Evolutionary conservation across 108 stramenopile genomes (phyloP).

Genomic region (Craspedostauros australis): DNA sequence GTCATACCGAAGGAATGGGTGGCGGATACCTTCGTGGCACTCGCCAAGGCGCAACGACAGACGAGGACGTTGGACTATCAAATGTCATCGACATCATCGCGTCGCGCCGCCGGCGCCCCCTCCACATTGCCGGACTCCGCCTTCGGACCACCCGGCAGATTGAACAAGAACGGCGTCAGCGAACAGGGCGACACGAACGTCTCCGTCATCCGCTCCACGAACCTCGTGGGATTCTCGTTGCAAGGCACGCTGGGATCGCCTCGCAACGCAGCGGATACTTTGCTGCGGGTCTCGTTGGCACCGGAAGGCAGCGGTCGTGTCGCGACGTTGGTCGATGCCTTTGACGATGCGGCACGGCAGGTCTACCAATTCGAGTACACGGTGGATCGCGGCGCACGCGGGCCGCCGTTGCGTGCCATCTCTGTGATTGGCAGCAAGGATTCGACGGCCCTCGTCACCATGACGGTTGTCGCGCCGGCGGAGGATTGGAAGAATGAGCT

Average conservation of each 20-base stretch:
- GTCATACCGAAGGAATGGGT: constrained; percentile 79
- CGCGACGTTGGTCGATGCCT: constrained; percentile 42
- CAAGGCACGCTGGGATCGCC: constrained; percentile 43
- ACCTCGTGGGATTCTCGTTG: constrained; percentile 42
- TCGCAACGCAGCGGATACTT: constrained; percentile 40
- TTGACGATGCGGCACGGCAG: constrained; percentile 22
- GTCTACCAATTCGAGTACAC: constrained; percentile 69
- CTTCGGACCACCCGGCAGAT: constrained; percentile 64
- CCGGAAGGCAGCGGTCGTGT: constrained; percentile 47
- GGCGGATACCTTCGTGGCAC: constrained; percentile 62
- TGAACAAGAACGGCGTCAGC: constrained; percentile 42
- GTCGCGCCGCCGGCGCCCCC: neutral
- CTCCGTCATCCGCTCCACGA: constrained; percentile 47
- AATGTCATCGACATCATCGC: constrained; percentile 18
- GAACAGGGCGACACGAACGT: constrained; percentile 66
- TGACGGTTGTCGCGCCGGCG: constrained; percentile 63
- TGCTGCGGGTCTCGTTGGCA: constrained; percentile 46
- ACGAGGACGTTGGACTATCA: constrained; percentile 47
- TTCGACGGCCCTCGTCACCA: constrained; percentile 32
- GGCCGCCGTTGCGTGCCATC: constrained; percentile 51
- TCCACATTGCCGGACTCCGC: constrained; percentile 43
- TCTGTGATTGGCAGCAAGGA: constrained; percentile 45
- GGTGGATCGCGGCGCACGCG: constrained; percentile 53
- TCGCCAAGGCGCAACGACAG: constrained; percentile 61
- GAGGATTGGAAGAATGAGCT: constrained; percentile 29